Base-by-base conservation (phyloP, 306 rosid species). In the Cercis canadensis region DNA sequence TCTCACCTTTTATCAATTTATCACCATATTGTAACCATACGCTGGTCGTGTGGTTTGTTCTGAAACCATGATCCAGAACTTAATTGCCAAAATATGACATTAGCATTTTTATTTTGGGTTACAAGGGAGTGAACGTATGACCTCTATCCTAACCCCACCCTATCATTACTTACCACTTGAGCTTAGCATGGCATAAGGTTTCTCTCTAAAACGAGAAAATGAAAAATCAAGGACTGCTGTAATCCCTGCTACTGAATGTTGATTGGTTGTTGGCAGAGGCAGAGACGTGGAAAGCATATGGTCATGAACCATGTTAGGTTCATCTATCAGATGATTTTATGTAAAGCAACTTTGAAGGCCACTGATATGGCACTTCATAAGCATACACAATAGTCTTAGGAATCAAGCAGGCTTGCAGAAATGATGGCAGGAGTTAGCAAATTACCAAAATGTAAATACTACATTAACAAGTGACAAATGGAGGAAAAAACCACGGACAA, bases 361-460 rank as follows among this genome's bases (percentile, higher is more conserved):
- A 54, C 17, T 43, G 37, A 61, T 17, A 13, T 54, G 39, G 41
- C 61, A 65, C 19, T 53, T 57, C 41, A 45, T 7, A 39, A 14
- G 16, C 14, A 56, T 32, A 57, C 9, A 16, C 15, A 29, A 58
- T n/a, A 21, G 58, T 39, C 10, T 31, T 43, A 19, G 13, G 37
- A 69, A 65, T 36, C 55, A 24, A 62, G 39, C 31, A 74, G 47
- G 50, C 10, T 50, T 13, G 24, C 33, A 43, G 29, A 57, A 57
- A 50, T 53, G 21, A n/a, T 12, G 24, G 61, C 12, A 57, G n/a
- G 6, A 40, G 31, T 58, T 55, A 19, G 41, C 8, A 43, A 62
- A 50, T 33, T 15, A 51, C 51, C 56, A 73, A 24, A 67, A 62
- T 60, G 58, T n/a, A 71, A 78, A 62, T 57, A 65, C 36, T 32